phyloP scores from a whole-genome alignment of 1,284 basidiomycete species.

The Ustilago vetiveriae region DNA sequence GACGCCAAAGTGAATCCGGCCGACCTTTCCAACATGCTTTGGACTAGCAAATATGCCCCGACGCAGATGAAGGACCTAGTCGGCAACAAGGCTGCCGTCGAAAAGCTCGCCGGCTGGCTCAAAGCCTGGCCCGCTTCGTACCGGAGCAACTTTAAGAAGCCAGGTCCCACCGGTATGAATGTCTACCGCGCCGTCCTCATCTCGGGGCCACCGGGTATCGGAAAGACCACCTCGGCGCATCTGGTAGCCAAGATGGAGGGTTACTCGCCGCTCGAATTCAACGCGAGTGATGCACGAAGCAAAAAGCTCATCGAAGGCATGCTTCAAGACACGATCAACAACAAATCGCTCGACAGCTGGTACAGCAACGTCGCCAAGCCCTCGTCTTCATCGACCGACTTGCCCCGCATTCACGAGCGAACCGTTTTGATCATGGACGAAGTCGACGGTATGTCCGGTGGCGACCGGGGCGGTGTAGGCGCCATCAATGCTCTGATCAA shows the following conservation, averaged over 20 bases:
- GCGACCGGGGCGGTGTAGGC: constrained; percentile 93
- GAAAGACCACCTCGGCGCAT: constrained; percentile 96
- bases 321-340: constrained; percentile 63
- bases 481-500: constrained; percentile 91
- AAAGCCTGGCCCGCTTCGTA: constrained; percentile 75
- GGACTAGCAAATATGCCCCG: constrained; percentile 96
- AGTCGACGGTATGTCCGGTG: constrained; percentile 98
- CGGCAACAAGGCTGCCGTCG: constrained; percentile 90
- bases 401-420: constrained; percentile 75
- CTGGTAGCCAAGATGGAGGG: constrained; percentile 87
- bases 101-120: constrained; percentile 85
- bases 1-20: constrained; percentile 62
- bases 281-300: constrained; percentile 92
- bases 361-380: constrained; percentile 69
- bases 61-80: constrained; percentile 87
- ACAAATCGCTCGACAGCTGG: constrained; percentile 87
- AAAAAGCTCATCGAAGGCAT: constrained; percentile 92
- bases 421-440: constrained; percentile 98
- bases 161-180: constrained; percentile 89
- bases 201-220: constrained; percentile 93
- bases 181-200: constrained; percentile 86
- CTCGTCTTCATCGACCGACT: constrained; percentile 2
- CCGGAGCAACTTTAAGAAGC: constrained; percentile 78
- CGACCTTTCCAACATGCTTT: constrained; percentile 71
- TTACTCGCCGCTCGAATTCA: constrained; percentile 91